Base-by-base conservation (phyloP, 495 filamentous ascomycete species). In the Neurospora terricola region DNA sequence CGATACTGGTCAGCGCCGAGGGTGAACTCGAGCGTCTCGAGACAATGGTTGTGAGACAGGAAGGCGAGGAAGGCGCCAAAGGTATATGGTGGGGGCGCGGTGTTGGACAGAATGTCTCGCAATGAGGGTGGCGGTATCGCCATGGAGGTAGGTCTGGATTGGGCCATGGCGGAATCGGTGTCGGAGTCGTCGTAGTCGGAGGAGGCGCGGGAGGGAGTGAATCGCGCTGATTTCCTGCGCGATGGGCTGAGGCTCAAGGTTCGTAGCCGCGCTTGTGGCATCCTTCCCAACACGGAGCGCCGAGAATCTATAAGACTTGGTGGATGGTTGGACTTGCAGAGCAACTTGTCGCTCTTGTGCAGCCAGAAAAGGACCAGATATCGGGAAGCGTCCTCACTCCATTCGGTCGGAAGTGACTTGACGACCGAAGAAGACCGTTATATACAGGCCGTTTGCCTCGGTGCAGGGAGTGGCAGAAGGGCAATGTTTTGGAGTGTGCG, bases 1-100 rank as follows among this genome's bases (percentile, higher is more conserved):
- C 88, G 87, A 82, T 99, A 99, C n/a, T 94, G 90, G 70, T 92
- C 90, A 69, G 96, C 93, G 80, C 98, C 96, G 88, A 98, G 88
- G 59, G 96, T 97, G 83, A 99, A 99, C 78, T 99, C 96, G 66
- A 99, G 83, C 8, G 93, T 99, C 81, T 99, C 96, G 59, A 98
- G 83, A 78, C 96, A 99, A 82, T 98, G 96, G 75, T 98, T 98
- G 77, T 97, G 94, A 3, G 96, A 98, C 34, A 98, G 88, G 79
- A 96, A 99, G 70, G 95, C 96, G 88, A 93, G 98, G 82, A 99
- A 98, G 30, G 96, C 96, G 75, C 89, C 89, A 21, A 98, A 87
- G 3, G 94, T 98, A 86, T 94, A 98, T 76, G 96, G 96, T 45
- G 93, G 90, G 1, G 93, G 91, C 71, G 96, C 92, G 30, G 88